Base-by-base conservation (phyloP, 78 protist genomes). In the Carpediemonas membranifera region DNA sequence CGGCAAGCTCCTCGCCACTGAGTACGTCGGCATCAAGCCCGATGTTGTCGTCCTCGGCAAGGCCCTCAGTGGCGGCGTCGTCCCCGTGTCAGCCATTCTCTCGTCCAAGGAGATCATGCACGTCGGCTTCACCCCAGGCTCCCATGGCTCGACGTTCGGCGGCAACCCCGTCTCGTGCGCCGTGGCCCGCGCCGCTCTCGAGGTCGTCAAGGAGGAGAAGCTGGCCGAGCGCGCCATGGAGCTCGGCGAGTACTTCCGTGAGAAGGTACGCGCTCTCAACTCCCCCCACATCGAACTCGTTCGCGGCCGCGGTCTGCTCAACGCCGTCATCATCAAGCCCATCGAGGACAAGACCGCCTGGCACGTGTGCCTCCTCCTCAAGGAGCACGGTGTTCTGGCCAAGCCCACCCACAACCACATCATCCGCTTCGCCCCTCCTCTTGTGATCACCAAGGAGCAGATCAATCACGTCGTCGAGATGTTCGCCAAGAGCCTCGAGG, bases 111-210 rank as follows among this genome's bases (percentile, higher is more conserved):
- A 85, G 51, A 43, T 65, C 53, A 33, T 24, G 27, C 18, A 28
- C 28, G 39, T n/a, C 21, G n/a, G n/a, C n/a, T 13, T 65, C 51
- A 65, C 3, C 18, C 91, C 92, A 24, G 98, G 98, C 30, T 67
- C 56, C 59, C 98, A 94, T 80, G 98, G 95, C 36, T 69, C 84
- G 3, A 94, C 98, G 0, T 94, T 58, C 58, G 98, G 97, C 3
- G 98, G 98, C 53, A 84, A 81, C 77, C 96, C 97, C 25, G 31
- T 92, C 25, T 94, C 88, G 7, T 81, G 88, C 47, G 82, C 88
- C 21, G 93, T 90, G 0, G 94, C 88, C 54, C 76, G 85, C 68
- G 96, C 73, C 18, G 91, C 98, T 1, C 81, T 94, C 57, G 31
- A 80, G 30, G 92, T 91, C 31, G 47, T 94, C 31, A 11, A 24